A percentile compares a stretch with the other conserved stretches of the same genome.
phyloP scores from a whole-genome alignment of 495 filamentous ascomycete species.

The Trichoderma reesei region DNA sequence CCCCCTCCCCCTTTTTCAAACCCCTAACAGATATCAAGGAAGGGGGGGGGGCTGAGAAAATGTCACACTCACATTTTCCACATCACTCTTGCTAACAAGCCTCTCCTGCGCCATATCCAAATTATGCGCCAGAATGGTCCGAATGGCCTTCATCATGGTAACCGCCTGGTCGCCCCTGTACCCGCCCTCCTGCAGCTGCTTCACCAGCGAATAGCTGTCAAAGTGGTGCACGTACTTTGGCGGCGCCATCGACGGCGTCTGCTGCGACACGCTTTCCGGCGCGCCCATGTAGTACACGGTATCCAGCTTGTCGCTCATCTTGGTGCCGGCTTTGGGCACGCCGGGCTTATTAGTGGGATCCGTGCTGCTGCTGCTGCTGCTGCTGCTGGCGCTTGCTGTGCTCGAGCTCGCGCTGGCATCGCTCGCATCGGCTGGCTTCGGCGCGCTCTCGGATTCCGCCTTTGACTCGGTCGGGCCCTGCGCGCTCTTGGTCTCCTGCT shows the following conservation, averaged over 20 bases:
- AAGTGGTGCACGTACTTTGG: conserved; percentile 90
- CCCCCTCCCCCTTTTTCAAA: too few relatives aligned
- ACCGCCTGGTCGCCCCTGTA: conserved; percentile 63
- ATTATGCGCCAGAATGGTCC: conserved; percentile 64
- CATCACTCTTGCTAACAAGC: conserved; percentile 66
- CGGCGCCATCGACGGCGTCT: conserved; percentile 52
- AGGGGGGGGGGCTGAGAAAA: too few relatives aligned
- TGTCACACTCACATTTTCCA: conserved; percentile 52
- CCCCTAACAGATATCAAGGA: too few relatives aligned
- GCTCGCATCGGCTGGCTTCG: neutral
- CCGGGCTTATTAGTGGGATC: too few relatives aligned
- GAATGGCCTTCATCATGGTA: conserved; percentile 80
- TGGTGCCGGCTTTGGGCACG: conserved; percentile 8
- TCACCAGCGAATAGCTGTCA: conserved; percentile 82
- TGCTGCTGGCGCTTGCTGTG: too few relatives aligned
- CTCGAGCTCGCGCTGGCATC: neutral
- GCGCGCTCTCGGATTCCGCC: neutral
- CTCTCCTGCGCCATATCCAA: conserved; percentile 66
- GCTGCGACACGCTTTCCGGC: conserved; percentile 30
- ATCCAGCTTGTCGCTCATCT: conserved; percentile 43
- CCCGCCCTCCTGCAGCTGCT: conserved; percentile 56
- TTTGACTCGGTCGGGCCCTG: neutral
- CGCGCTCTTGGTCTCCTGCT: neutral
- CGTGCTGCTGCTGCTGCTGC: conserved; percentile 11
- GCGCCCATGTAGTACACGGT: conserved; percentile 48